Evolutionary conservation across 768 basidiomycete species (phyloP), one percentile per base, ranked within the genome.

Genomic region (Leucocoprinus birnbaumii): DNA sequence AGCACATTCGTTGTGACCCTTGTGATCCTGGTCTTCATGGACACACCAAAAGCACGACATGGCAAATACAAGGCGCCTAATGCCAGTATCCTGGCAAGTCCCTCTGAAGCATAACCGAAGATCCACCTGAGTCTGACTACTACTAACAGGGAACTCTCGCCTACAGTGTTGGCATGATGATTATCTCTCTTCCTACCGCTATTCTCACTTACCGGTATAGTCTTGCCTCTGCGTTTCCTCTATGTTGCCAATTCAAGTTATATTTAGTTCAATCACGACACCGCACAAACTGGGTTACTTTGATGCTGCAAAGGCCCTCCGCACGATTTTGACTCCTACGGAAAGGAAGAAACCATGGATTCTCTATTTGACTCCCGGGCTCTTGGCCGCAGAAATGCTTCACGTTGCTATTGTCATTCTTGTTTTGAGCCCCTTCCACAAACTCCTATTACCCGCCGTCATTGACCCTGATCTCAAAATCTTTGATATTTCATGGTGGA

Each of bases 311-410:
- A 74, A 79, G 57, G 80, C 87, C 18, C 68, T 93, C 14, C 86
- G 87, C 19, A 68, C 85, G 56, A 74, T 94, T 31, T 75, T 94
- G 53, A 94, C 91, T 0, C 87, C 89, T 4, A 91, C 90, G 5
- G 91, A 94, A 66, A 82, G 85, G 50, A 79, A 80, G 25, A 79
- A 79, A 9, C 91, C 90, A 2, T 94, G 90, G 90, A 77, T 86
- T 37, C 66, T 94, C 42, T 94, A 91, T 65, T 61, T 89, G 40
- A 92, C 91, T 1, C 91, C 91, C 0, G 91, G 80, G 1, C 67
- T 89, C 13, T 77, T 93, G 58, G 70, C 86, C 9, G 80, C 88
- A 16, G 79, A 82, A 59, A 70, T 82, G 22, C 43, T 70, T 38
- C 79, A 80, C 58, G 71, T 80, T 21, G 64, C 60, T 14, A 67